phyloP scores from a whole-genome alignment of 75 land plant species.

The Pinus tabuliformis region DNA sequence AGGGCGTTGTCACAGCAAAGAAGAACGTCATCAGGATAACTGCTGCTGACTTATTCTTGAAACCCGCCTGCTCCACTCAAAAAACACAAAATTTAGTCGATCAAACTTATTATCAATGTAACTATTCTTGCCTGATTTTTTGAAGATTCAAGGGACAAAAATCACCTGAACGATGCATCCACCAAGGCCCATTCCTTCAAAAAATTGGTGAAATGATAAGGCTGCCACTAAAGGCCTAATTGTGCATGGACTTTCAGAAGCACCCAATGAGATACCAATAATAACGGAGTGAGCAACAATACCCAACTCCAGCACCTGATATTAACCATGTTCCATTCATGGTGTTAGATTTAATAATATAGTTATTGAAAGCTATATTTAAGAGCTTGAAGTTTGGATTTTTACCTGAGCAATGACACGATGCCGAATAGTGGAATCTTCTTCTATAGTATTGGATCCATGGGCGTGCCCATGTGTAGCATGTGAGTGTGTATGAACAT shows the following conservation, averaged over 20 bases:
- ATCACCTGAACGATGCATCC: slow-evolving; percentile 73
- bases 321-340: too few species aligned
- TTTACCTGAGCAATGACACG: slow-evolving; percentile 6
- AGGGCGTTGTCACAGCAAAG: slow-evolving; percentile 64
- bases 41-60: slow-evolving; percentile 9
- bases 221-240: slow-evolving; percentile 73
- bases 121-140: too few species aligned
- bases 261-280: slow-evolving; percentile 72
- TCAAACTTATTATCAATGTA: too few species aligned
- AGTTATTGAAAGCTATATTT: not conserved
- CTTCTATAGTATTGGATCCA: not conserved
- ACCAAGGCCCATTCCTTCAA: slow-evolving; percentile 84
- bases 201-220: slow-evolving; percentile 72
- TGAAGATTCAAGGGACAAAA: too few species aligned
- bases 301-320: slow-evolving; percentile 73
- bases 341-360: not conserved
- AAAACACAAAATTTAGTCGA: too few species aligned
- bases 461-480: not conserved
- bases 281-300: slow-evolving; percentile 81
- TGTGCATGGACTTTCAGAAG: slow-evolving; percentile 48
- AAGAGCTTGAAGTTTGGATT: too few species aligned
- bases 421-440: not conserved
- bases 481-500: too few species aligned
- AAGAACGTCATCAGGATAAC: slow-evolving; percentile 46
- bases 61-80: slow-evolving; percentile 38